Evolutionary conservation across 192 early-diverging fungal species (phyloP), one percentile per base, ranked within the genome.

Genomic region (Podila minutissima): DNA sequence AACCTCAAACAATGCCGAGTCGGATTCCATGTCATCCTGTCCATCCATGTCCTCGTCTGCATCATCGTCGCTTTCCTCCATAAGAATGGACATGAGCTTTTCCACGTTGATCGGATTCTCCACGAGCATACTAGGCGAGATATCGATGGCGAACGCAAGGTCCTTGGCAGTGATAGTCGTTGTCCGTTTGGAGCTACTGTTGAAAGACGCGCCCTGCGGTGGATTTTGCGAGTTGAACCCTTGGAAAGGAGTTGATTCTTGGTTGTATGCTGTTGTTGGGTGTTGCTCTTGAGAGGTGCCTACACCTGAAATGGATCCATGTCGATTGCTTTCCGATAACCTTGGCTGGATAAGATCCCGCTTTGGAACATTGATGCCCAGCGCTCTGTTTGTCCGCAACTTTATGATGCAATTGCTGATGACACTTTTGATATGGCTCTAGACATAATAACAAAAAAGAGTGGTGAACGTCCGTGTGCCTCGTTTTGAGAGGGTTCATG

Each of bases 331-430:
- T 82, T 15, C 85, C 60, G 63, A 81, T 74, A 26, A 83, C 74
- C 17, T 76, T 78, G 5, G 63, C 83, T 20, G 85, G 29, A 28
- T 55, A 17, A 55, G 53, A 55, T 26, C 53, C 53, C 61, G 64
- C 12, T 50, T 75, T 6, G 64, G 71, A 22, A 66, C 67, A 7
- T 59, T 82, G 24, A 86, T 89, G 22, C 90, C 91, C 58, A 91
- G 75, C 5, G 90, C 74, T 26, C 90, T 87, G 77, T 92, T 92
- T 6, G 86, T 83, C 31, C 92, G 84, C 46, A 87, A 74, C 62
- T 92, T 92, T 83, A 86, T 88, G 31, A 94, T 89, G 62, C 88
- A 88, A 32, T 90, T 92, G 31, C 89, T 90, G 50, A 94, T 83
- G 13, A 92, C 84, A 60, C 89, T 89, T 63, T 91, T 91, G 63